Conservation (phyloP, 352 stramenopile genomes). For the Phytopythium ostracodes region DNA sequence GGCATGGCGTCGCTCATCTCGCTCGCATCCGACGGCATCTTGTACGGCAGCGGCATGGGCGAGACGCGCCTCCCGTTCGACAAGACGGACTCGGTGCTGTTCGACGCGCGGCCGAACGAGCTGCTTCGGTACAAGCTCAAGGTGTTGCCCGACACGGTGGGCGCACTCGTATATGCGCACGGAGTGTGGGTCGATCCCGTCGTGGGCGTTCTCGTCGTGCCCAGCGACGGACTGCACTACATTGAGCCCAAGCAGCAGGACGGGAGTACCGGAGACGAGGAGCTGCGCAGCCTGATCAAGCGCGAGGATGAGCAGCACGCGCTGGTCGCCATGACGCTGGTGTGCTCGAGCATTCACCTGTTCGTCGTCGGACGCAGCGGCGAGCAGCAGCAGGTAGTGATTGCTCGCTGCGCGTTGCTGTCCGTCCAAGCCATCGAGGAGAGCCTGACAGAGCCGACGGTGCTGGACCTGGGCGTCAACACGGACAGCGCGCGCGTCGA, state of each 20-base stretch:
- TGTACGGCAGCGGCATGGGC: conserved; percentile 55
- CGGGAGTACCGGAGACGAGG: conserved; percentile 16
- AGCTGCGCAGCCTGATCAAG: conserved; percentile 28
- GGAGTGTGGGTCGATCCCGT: conserved; percentile 52
- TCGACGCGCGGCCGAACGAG: conserved; percentile 60
- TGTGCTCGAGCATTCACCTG: conserved; percentile 39
- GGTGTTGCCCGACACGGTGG: conserved; percentile 47
- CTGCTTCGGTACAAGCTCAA: conserved; percentile 78
- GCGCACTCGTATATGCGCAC: conserved; percentile 55
- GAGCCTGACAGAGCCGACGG: conserved; percentile 52
- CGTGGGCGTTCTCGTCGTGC: conserved; percentile 14
- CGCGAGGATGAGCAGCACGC: conserved; percentile 18
- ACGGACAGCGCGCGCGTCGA: conserved; percentile 19
- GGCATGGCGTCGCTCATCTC: conserved; percentile 76
- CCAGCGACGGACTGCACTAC: conserved; percentile 21
- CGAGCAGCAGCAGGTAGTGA: conserved; percentile 33
- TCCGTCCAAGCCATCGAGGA: conserved; percentile 67
- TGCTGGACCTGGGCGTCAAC: conserved; percentile 58
- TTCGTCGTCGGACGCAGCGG: conserved; percentile 53
- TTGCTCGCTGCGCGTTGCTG: conserved; percentile 38
- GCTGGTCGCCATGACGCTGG: conserved; percentile 39
- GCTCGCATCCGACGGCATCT: conserved; percentile 67
- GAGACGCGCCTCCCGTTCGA: conserved; percentile 32
- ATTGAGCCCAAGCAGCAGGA: conserved; percentile 19
- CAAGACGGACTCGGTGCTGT: conserved; percentile 18